Percentiles rank a stretch among this genome's conserved stretches.
Conservation (phyloP, 148 eudicot genomes). For the Hydrangea macrophylla region DNA sequence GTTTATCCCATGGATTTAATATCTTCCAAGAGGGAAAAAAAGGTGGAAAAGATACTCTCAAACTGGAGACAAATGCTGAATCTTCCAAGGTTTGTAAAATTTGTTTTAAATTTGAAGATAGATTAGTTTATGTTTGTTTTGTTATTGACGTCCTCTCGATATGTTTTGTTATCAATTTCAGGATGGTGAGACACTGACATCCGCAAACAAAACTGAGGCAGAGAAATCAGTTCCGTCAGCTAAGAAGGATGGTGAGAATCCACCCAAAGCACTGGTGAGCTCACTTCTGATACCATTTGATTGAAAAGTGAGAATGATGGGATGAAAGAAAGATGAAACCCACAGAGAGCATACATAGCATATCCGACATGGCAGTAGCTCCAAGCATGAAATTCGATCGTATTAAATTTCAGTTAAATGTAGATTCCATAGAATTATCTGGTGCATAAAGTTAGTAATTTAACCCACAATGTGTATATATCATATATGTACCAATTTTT, state of each 20-base stretch:
- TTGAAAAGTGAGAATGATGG: background rate
- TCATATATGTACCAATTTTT: background rate
- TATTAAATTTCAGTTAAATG: background rate
- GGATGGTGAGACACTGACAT: conserved; percentile 22
- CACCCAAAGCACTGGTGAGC: conserved; percentile 43
- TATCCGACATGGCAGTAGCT: background rate
- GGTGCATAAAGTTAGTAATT: background rate
- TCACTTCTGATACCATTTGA: background rate
- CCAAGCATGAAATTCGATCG: background rate
- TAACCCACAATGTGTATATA: background rate
- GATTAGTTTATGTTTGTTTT: no score
- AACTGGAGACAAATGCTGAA: conserved; percentile 71
- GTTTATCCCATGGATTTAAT: conserved; percentile 86
- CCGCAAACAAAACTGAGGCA: conserved; percentile 53
- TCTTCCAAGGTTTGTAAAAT: conserved; percentile 71
- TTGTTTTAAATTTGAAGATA: no score
- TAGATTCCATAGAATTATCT: background rate
- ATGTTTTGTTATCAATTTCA: conserved; percentile 2
- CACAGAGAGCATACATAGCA: background rate
- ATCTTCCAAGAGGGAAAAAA: conserved; percentile 73
- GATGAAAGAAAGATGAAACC: background rate
- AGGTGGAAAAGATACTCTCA: conserved; percentile 40
- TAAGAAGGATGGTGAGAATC: conserved; percentile 61
- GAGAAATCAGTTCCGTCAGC: conserved; percentile 48
- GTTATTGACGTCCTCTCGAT: background rate